These are phyloP conservation scores for Patellaria atrata DNA, from an alignment of 495 filamentous ascomycete genomes.

Conservation along the genomic window DNA sequence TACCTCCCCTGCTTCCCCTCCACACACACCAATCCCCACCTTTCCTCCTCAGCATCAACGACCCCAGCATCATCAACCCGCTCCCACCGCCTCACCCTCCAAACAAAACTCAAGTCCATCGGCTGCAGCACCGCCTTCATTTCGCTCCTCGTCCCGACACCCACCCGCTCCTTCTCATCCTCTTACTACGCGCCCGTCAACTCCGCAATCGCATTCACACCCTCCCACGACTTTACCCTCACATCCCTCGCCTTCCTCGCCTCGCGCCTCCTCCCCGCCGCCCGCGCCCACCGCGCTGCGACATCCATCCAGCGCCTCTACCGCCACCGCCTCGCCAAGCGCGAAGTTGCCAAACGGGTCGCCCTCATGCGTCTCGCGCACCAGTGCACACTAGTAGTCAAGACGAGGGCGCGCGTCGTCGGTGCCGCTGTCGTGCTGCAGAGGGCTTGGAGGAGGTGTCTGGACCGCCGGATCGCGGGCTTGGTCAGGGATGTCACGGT, in stretches of 20 bases:
- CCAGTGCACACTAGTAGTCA: constrained; percentile 24
- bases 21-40: neutral
- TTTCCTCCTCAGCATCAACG: neutral
- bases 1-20: constrained; percentile 33
- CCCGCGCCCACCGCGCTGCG: constrained; percentile 37
- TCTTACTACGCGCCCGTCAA: too few species aligned
- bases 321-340: constrained; percentile 14
- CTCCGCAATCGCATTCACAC: constrained; percentile 3
- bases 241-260: constrained; percentile 47
- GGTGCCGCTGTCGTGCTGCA: constrained; percentile 27
- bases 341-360: constrained; percentile 11
- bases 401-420: constrained; percentile 19
- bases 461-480: constrained; percentile 17
- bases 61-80: neutral
- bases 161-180: constrained; percentile 3
- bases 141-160: constrained; percentile 18
- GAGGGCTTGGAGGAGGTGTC: constrained; percentile 25
- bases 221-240: constrained; percentile 39
- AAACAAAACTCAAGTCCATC: constrained; percentile 20
- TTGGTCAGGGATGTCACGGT: constrained; percentile 19
- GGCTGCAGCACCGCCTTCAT: constrained; percentile 27
- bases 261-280: constrained; percentile 43
- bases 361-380: constrained; percentile 20
- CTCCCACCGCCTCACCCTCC: constrained; percentile 7
- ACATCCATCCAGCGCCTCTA: constrained; percentile 35